A percentile compares a stretch with the other conserved stretches of the same genome.
These are phyloP conservation scores for Alternaria incomplexa DNA, from an alignment of 2,329 filamentous ascomycete species.

Conservation along the genomic window DNA sequence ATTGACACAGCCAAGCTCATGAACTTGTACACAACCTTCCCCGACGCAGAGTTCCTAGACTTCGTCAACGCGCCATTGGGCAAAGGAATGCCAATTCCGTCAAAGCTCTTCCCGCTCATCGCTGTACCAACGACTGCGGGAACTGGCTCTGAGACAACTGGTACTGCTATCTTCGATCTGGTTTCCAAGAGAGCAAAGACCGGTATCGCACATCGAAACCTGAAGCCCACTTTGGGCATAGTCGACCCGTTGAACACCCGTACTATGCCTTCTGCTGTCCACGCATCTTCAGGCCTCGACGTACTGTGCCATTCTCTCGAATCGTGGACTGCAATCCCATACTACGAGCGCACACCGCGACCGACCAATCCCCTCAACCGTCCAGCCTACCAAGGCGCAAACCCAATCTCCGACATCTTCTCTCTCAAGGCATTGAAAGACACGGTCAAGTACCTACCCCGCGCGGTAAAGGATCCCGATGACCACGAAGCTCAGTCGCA, in stretches of 20 bases:
- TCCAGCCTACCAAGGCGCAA: constrained; percentile 95
- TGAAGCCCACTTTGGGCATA: constrained; percentile 94
- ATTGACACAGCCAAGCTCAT: constrained; percentile 99
- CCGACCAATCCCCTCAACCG: constrained; percentile 88
- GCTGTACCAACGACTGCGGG: constrained; percentile 86
- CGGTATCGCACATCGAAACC: constrained; percentile 90
- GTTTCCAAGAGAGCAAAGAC: constrained; percentile 91
- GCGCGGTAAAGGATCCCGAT: constrained; percentile 84
- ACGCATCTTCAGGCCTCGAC: constrained; percentile 89
- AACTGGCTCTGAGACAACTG: constrained; percentile 92
- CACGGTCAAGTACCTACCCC: constrained; percentile 90
- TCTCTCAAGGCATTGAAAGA: constrained; percentile 81
- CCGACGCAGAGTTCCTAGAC: constrained; percentile 92
- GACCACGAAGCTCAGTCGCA: constrained; percentile 91
- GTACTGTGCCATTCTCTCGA: constrained; percentile 95
- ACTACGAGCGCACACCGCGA: constrained; percentile 80
- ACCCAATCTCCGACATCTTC: constrained; percentile 98
- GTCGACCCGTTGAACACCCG: constrained; percentile 86
- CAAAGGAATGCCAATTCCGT: constrained; percentile 77
- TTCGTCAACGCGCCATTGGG: constrained; percentile 97
- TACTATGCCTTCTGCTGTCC: constrained; percentile 94
- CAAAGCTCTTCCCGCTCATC: constrained; percentile 74
- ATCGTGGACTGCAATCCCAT: constrained; percentile 97
- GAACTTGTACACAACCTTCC: constrained; percentile 93
- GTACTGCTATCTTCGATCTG: constrained; percentile 96